Conservation (phyloP, 129 eudicot genomes). For the Mikania micrantha region DNA sequence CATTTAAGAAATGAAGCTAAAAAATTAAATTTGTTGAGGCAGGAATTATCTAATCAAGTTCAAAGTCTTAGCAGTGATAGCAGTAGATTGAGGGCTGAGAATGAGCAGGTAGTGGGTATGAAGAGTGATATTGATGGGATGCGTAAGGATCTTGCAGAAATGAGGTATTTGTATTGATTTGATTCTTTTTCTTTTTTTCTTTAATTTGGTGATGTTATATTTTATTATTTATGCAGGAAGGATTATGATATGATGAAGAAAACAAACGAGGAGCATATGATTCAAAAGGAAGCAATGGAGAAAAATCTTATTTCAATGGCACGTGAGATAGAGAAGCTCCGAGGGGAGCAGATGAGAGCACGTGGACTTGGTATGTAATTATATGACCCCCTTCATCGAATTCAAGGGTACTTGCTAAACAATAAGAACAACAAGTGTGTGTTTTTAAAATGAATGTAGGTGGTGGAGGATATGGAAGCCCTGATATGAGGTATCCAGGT, state of each 20-base stretch:
- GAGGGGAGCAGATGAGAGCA: slow-evolving; percentile 72
- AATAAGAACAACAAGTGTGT: not conserved
- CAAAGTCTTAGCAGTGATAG: slow-evolving; percentile 55
- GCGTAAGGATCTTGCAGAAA: slow-evolving; percentile 63
- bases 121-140: slow-evolving; percentile 65
- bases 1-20: slow-evolving; percentile 67
- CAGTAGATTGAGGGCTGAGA: slow-evolving; percentile 50
- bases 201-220: not conserved
- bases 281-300: slow-evolving; percentile 79
- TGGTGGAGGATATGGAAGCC: slow-evolving; percentile 67
- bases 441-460: slow-evolving; percentile 25
- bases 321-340: slow-evolving; percentile 83
- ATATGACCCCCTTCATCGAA: not conserved
- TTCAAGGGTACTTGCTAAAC: not conserved
- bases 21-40: slow-evolving; percentile 43
- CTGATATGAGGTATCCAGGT: slow-evolving; percentile 56
- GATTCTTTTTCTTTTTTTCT: not conserved
- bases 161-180: slow-evolving; percentile 41
- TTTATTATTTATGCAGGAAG: slow-evolving; percentile 40
- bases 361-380: slow-evolving; percentile 50
- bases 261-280: slow-evolving; percentile 64
- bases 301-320: slow-evolving; percentile 77
- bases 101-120: slow-evolving; percentile 50
- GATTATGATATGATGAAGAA: slow-evolving; percentile 67
- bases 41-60: slow-evolving; percentile 57